These are phyloP conservation scores for Fusarium sp. DNA, from an alignment of 2,329 filamentous ascomycete genomes.

Conservation along the genomic window DNA sequence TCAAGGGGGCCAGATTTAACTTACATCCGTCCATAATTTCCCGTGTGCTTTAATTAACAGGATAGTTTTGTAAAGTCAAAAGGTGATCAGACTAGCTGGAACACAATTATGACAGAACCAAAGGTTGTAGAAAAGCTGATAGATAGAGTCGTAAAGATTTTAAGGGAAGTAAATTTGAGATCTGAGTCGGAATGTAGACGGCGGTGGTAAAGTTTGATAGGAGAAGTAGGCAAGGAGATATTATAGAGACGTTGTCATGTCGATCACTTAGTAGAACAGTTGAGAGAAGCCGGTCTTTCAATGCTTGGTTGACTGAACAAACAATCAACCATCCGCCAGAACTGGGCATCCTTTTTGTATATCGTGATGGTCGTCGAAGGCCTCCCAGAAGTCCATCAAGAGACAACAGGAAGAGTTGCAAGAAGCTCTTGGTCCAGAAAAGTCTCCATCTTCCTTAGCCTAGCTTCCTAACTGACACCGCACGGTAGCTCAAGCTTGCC, in stretches of 20 bases:
- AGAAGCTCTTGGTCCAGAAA: conserved; percentile 38
- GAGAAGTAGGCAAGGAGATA: conserved; percentile 29
- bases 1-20: conserved; percentile 27
- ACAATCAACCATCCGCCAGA: conserved; percentile 31
- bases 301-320: conserved; percentile 39
- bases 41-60: conserved; percentile 7
- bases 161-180: conserved; percentile 11
- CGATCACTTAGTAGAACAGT: conserved; percentile 38
- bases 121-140: neutral
- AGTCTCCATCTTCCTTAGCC: conserved; percentile 37
- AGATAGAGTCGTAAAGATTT: conserved; percentile 11
- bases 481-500: conserved; percentile 21
- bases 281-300: conserved; percentile 47
- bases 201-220: conserved; percentile 11
- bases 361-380: conserved; percentile 46
- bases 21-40: conserved; percentile 47
- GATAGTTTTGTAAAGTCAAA: conserved; percentile 10
- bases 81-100: conserved; percentile 8
- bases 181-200: conserved; percentile 12
- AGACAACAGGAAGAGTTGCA: conserved; percentile 24
- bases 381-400: conserved; percentile 42
- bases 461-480: conserved; percentile 23
- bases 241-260: conserved; percentile 38
- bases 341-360: conserved; percentile 48
- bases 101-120: conserved; percentile 1